Evolutionary conservation across 2,329 filamentous ascomycete species (phyloP).

Genomic region (Xenoacremonium recifei): DNA sequence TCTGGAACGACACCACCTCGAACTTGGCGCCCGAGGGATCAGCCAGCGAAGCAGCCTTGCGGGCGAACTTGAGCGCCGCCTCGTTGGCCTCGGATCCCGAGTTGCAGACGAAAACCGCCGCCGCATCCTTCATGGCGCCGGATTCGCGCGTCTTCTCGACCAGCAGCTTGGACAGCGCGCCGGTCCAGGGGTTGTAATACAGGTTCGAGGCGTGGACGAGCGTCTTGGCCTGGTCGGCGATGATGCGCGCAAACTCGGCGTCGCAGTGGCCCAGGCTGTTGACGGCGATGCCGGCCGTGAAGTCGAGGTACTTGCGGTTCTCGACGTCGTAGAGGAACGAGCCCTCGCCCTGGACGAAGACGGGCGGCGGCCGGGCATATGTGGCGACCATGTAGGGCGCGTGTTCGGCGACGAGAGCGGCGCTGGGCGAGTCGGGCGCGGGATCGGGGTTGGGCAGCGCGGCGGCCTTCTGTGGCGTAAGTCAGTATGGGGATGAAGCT

Average conservation of each 20-base stretch:
- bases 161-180: constrained; percentile 80
- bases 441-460: constrained; percentile 68
- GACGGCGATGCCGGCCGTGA: constrained; percentile 94
- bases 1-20: constrained; percentile 87
- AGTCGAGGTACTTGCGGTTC: constrained; percentile 85
- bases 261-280: constrained; percentile 92
- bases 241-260: constrained; percentile 68
- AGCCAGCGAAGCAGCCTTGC: constrained; percentile 79
- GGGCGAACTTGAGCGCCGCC: constrained; percentile 93
- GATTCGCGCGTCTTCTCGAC: constrained; percentile 77
- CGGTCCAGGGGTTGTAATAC: constrained; percentile 96
- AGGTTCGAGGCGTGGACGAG: constrained; percentile 93
- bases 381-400: constrained; percentile 92
- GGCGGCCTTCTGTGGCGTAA: constrained; percentile 25
- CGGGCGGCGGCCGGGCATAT: constrained; percentile 84
- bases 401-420: constrained; percentile 71
- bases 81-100: constrained; percentile 97
- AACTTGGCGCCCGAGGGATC: constrained; percentile 72
- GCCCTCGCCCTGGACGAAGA: constrained; percentile 86
- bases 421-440: constrained; percentile 68
- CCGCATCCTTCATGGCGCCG: constrained; percentile 78
- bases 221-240: constrained; percentile 70
- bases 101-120: constrained; percentile 89
- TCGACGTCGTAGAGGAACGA: constrained; percentile 90
- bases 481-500: neutral